Conservation (phyloP, 2,329 filamentous ascomycete genomes). For the Penicillium sclerotigenum region DNA sequence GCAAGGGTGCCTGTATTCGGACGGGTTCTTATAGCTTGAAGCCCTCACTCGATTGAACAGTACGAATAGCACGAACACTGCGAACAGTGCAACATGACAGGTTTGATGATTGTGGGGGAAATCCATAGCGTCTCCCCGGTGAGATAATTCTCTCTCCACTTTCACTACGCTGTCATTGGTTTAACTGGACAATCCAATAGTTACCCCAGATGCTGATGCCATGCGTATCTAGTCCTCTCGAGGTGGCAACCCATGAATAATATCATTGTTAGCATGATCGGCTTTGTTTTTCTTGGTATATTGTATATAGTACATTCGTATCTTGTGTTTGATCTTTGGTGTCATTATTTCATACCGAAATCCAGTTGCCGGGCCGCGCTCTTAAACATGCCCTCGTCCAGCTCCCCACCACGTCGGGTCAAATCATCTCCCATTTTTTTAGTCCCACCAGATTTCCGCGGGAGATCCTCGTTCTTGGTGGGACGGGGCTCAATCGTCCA, state of each 20-base stretch:
- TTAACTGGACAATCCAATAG: neutral
- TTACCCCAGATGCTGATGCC: neutral
- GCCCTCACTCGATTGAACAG: neutral
- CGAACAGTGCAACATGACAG: neutral
- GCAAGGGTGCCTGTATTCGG: neutral
- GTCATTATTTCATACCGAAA: slow-evolving; percentile 53
- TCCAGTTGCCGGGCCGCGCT: slow-evolving; percentile 82
- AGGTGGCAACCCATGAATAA: neutral
- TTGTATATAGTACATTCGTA: too few species aligned
- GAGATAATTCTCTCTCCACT: neutral
- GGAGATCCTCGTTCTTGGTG: slow-evolving; percentile 76
- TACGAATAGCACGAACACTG: neutral
- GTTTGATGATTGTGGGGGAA: neutral
- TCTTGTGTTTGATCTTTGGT: neutral
- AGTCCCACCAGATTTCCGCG: slow-evolving; percentile 68
- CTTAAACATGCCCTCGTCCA: slow-evolving; percentile 62
- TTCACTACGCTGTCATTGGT: neutral
- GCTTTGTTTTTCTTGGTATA: neutral
- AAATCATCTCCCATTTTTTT: slow-evolving; percentile 79
- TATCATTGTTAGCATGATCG: neutral
- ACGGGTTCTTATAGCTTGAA: neutral
- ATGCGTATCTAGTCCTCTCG: neutral
- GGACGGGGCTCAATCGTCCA: slow-evolving; percentile 82
- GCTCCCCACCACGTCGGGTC: slow-evolving; percentile 68
- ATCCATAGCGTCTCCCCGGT: neutral